Percentiles rank a stretch among this genome's conserved stretches.
Conservation (phyloP, 2,329 filamentous ascomycete genomes). For the Claviceps arundinis region DNA sequence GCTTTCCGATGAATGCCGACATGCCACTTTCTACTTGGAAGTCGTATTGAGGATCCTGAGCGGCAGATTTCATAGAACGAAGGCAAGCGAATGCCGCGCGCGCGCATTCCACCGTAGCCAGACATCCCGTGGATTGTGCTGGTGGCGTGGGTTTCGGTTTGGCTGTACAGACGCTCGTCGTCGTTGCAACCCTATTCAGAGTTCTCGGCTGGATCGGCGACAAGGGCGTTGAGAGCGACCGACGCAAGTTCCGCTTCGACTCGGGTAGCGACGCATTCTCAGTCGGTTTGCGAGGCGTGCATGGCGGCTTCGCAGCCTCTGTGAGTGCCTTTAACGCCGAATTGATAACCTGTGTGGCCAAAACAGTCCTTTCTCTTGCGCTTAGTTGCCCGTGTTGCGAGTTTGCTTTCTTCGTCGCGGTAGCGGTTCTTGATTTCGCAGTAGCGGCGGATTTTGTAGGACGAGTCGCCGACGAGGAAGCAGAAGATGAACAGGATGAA, state of each 20-base stretch:
- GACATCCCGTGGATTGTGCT: constrained; percentile 28
- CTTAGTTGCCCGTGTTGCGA: constrained; percentile 17
- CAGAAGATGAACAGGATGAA: constrained; percentile 12
- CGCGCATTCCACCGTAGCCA: constrained; percentile 55
- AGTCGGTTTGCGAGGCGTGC: constrained; percentile 20
- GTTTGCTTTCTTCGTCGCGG: constrained; percentile 9
- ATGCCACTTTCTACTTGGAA: constrained; percentile 63
- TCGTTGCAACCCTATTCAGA: constrained; percentile 46
- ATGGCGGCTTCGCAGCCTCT: constrained; percentile 45
- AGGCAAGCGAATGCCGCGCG: constrained; percentile 54
- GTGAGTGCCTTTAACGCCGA: constrained; percentile 52
- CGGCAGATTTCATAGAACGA: constrained; percentile 40
- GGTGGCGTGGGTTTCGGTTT: constrained; percentile 15
- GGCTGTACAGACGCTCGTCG: constrained; percentile 27
- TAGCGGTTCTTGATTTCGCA: constrained; percentile 13
- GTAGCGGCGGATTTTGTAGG: constrained; percentile 14
- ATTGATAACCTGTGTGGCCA: constrained; percentile 66
- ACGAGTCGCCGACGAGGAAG: constrained; percentile 14
- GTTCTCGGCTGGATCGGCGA: constrained; percentile 48
- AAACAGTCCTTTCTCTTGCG: constrained; percentile 43
- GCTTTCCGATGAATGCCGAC: constrained; percentile 52
- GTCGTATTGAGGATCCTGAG: constrained; percentile 41
- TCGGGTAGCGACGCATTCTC: constrained; percentile 21
- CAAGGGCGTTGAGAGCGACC: constrained; percentile 45
- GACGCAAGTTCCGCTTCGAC: constrained; percentile 30